Percentiles rank a stretch among this genome's conserved stretches.
Conservation (phyloP, 768 basidiomycete species). For the Omphalotus guepiniiformis region DNA sequence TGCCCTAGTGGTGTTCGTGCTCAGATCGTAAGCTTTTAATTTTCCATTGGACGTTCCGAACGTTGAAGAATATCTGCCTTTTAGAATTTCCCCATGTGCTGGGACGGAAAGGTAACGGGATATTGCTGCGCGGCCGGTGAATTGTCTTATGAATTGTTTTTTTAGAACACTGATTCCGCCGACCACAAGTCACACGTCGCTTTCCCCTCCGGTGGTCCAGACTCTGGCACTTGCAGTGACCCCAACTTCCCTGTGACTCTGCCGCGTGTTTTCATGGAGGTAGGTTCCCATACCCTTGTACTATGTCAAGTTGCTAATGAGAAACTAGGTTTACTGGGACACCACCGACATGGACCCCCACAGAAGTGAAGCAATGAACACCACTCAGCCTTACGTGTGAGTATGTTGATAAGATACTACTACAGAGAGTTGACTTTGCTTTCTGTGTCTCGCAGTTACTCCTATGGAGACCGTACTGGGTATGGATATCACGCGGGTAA, state of each 20-base stretch:
- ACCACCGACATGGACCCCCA: slow-evolving; percentile 30
- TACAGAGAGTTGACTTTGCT: not conserved
- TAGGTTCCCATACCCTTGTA: slow-evolving; percentile 14
- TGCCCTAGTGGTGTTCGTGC: slow-evolving; percentile 48
- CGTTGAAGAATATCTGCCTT: not conserved
- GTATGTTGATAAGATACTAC: slow-evolving; percentile 12
- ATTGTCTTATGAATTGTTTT: not conserved
- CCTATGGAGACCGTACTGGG: slow-evolving; percentile 60
- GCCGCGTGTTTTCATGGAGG: slow-evolving; percentile 51
- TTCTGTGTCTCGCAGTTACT: slow-evolving; percentile 23
- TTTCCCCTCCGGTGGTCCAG: slow-evolving; percentile 42
- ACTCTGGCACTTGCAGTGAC: slow-evolving; percentile 45
- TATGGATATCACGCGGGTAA: slow-evolving; percentile 56
- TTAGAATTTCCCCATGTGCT: slow-evolving; percentile 52
- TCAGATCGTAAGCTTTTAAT: slow-evolving; percentile 37
- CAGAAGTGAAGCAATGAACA: slow-evolving; percentile 40
- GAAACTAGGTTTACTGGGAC: slow-evolving; percentile 40
- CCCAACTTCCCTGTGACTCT: slow-evolving; percentile 40
- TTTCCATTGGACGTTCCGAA: not conserved
- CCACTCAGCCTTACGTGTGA: slow-evolving; percentile 50
- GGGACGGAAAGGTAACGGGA: slow-evolving; percentile 45
- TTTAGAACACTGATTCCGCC: slow-evolving; percentile 40
- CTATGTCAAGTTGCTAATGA: not conserved
- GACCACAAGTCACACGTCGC: slow-evolving; percentile 53
- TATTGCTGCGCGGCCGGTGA: not conserved